A percentile compares a stretch with the other conserved stretches of the same genome.
These are phyloP conservation scores for Purpureocillium takamizusanense DNA, from an alignment of 2,329 filamentous ascomycete genomes.

Conservation along the genomic window DNA sequence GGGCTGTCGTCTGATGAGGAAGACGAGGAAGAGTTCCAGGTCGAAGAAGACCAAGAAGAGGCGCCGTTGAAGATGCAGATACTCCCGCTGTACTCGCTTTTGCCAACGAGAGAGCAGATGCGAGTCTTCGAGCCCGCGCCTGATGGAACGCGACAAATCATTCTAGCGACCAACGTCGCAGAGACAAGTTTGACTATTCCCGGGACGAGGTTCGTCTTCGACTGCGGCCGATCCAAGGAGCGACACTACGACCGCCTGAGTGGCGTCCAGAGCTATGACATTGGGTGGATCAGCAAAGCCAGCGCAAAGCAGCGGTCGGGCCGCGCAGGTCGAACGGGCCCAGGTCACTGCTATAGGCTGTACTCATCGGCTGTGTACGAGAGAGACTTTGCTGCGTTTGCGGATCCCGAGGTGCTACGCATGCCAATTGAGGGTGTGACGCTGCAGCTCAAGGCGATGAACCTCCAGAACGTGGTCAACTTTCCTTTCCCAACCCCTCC, in stretches of 20 bases:
- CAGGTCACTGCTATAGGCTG: constrained; percentile 89
- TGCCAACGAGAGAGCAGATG: constrained; percentile 85
- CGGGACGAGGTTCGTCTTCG: constrained; percentile 90
- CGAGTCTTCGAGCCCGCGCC: constrained; percentile 81
- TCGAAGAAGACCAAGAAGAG: constrained; percentile 50
- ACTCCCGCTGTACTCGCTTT: constrained; percentile 85
- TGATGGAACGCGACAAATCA: constrained; percentile 73
- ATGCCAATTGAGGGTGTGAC: constrained; percentile 92
- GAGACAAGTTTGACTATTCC: constrained; percentile 97
- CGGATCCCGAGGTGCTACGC: constrained; percentile 78
- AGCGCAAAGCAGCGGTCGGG: constrained; percentile 86
- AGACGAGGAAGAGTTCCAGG: constrained; percentile 56
- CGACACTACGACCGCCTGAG: constrained; percentile 79
- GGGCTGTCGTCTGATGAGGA: constrained; percentile 48
- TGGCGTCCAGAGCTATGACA: constrained; percentile 89
- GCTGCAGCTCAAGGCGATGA: constrained; percentile 90
- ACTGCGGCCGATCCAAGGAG: constrained; percentile 87
- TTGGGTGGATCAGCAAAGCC: constrained; percentile 96
- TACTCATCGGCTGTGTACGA: constrained; percentile 95
- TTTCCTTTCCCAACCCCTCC: constrained; percentile 96
- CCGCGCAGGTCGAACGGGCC: constrained; percentile 89
- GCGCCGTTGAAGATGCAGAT: constrained; percentile 72
- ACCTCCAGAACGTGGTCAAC: constrained; percentile 78
- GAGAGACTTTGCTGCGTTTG: constrained; percentile 76
- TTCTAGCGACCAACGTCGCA: constrained; percentile 91